Percentiles rank a stretch among this genome's conserved stretches.
phyloP scores from a whole-genome alignment of 345 rosid genomes.

The Heritiera littoralis region DNA sequence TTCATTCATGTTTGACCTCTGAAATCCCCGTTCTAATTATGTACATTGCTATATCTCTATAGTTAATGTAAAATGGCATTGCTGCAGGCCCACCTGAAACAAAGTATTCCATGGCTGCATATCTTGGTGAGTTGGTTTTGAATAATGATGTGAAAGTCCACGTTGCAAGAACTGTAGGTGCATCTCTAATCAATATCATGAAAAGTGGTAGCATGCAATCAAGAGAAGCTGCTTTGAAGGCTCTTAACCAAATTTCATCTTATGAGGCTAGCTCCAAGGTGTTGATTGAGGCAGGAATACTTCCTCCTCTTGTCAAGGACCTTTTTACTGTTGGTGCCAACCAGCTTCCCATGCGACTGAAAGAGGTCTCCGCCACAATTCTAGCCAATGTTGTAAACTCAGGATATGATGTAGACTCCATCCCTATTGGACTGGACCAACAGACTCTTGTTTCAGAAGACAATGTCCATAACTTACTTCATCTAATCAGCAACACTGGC shows the following conservation, averaged over 20 bases:
- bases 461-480: conserved; percentile 73
- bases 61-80: conserved; percentile 33
- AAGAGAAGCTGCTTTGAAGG: conserved; percentile 84
- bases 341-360: conserved; percentile 82
- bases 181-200: conserved; percentile 77
- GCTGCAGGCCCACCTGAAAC: conserved; percentile 78
- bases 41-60: not conserved
- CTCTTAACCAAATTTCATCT: conserved; percentile 82
- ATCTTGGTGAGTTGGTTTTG: conserved; percentile 81
- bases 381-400: conserved; percentile 85
- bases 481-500: conserved; percentile 91
- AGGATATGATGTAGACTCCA: conserved; percentile 69
- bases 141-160: conserved; percentile 73
- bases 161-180: conserved; percentile 79
- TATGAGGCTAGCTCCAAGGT: conserved; percentile 79
- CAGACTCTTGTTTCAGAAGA: conserved; percentile 88
- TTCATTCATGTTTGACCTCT: conserved; percentile 3
- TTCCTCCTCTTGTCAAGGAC: conserved; percentile 86
- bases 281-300: conserved; percentile 76
- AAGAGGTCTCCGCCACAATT: conserved; percentile 91
- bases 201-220: conserved; percentile 60
- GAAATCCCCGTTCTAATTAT: conserved; percentile 13
- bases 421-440: conserved; percentile 67
- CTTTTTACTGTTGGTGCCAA: conserved; percentile 73
- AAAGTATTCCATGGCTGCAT: conserved; percentile 81